Evolutionary conservation across 163 green algal species (phyloP).

Genomic region (Volvox carteri): DNA sequence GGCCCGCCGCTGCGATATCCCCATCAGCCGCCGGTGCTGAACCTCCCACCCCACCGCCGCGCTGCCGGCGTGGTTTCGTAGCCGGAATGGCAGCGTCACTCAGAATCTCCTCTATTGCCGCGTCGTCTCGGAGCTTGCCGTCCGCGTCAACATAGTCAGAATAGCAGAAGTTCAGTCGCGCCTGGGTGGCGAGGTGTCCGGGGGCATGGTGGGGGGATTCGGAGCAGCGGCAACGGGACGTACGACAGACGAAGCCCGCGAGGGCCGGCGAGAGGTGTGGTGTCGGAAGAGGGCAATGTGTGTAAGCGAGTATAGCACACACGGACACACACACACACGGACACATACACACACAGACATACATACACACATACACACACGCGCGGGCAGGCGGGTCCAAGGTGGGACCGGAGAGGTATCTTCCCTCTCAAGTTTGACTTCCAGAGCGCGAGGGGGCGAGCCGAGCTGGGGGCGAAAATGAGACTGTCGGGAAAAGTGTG

Average conservation of each 20-base stretch:
- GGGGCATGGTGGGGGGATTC: not conserved
- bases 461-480: too few relatives aligned
- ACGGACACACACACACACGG: too few relatives aligned
- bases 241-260: not conserved
- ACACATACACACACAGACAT: too few relatives aligned
- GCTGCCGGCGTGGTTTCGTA: not conserved
- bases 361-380: too few relatives aligned
- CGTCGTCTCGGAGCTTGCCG: conserved; percentile 5
- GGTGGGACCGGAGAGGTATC: too few relatives aligned
- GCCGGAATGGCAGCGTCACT: conserved; percentile 18
- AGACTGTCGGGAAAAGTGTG: too few relatives aligned
- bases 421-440: too few relatives aligned
- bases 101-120: conserved; percentile 38
- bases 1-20: not conserved
- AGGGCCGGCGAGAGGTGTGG: not conserved
- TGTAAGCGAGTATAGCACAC: too few relatives aligned
- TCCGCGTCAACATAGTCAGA: conserved; percentile 31
- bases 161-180: conserved; percentile 60
- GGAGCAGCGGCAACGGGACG: not conserved
- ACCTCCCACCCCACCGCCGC: not conserved
- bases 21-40: not conserved
- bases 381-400: too few relatives aligned
- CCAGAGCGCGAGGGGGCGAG: too few relatives aligned
- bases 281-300: too few relatives aligned
- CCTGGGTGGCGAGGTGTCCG: too few relatives aligned